Conservation (phyloP, 2,329 filamentous ascomycete genomes). For the Diaporthe citriasiana region DNA sequence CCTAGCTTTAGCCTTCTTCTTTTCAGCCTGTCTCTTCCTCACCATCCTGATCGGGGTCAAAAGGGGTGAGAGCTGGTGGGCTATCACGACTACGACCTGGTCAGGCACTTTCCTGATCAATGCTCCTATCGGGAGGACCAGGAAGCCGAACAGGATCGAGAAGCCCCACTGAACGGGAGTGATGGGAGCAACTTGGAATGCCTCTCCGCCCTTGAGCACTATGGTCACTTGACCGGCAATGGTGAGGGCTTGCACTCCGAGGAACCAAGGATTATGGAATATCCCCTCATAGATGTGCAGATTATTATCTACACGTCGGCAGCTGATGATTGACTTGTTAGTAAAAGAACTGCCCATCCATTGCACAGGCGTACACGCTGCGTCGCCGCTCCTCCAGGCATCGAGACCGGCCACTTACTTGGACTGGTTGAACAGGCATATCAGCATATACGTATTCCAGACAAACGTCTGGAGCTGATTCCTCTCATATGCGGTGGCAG, state of each 20-base stretch:
- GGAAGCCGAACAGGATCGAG: slow-evolving; percentile 75
- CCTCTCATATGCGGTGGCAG: slow-evolving; percentile 58
- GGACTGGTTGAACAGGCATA: slow-evolving; percentile 87
- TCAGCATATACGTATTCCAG: slow-evolving; percentile 91
- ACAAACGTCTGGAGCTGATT: slow-evolving; percentile 69
- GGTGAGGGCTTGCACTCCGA: slow-evolving; percentile 76
- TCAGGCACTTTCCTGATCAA: slow-evolving; percentile 19
- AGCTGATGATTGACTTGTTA: slow-evolving; percentile 54
- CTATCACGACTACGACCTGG: slow-evolving; percentile 9
- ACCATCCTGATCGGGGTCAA: neutral
- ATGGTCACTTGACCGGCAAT: slow-evolving; percentile 80
- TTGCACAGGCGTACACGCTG: neutral
- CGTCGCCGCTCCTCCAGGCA: neutral
- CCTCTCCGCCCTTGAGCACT: slow-evolving; percentile 77
- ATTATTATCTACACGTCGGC: slow-evolving; percentile 84
- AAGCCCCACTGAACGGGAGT: slow-evolving; percentile 78
- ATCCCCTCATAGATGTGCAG: slow-evolving; percentile 89
- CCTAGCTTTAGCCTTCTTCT: slow-evolving; percentile 2
- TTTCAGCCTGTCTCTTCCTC: slow-evolving; percentile 9
- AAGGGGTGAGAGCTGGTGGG: slow-evolving; percentile 8
- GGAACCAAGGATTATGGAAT: slow-evolving; percentile 81
- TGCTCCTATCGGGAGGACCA: slow-evolving; percentile 63
- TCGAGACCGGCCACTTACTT: slow-evolving; percentile 2
- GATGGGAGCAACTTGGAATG: slow-evolving; percentile 74
- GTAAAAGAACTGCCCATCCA: neutral